These are phyloP conservation scores for Tricharina praecox DNA, from an alignment of 495 filamentous ascomycete species.

Conservation along the genomic window DNA sequence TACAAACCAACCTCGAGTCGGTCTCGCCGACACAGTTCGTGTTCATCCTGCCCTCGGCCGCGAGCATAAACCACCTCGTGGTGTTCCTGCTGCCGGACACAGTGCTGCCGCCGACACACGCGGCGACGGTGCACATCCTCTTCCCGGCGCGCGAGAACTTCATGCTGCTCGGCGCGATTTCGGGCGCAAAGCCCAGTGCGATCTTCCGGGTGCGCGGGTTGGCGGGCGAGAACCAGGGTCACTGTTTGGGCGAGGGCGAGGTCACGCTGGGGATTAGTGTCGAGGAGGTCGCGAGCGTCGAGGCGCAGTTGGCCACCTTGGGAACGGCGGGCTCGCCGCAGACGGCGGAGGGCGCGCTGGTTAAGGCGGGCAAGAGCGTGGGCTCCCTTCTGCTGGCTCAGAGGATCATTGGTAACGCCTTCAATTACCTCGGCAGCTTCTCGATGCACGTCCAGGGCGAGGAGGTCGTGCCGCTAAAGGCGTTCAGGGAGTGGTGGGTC, in stretches of 20 bases:
- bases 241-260: constrained; percentile 24
- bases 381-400: constrained; percentile 65
- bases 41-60: constrained; percentile 41
- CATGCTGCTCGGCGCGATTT: constrained; percentile 72
- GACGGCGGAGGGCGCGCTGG: constrained; percentile 15
- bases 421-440: constrained; percentile 89
- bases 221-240: constrained; percentile 1
- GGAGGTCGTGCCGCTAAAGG: constrained; percentile 76
- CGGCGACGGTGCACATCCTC: constrained; percentile 77
- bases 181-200: constrained; percentile 70
- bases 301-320: constrained; percentile 44
- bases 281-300: constrained; percentile 57
- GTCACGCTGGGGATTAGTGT: constrained; percentile 68
- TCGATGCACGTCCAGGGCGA: constrained; percentile 41
- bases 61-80: constrained; percentile 59
- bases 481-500: constrained; percentile 91
- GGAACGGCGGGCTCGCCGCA: constrained; percentile 29
- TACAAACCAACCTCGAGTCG: constrained; percentile 43
- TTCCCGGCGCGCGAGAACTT: constrained; percentile 45
- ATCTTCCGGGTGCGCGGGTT: constrained; percentile 40
- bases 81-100: constrained; percentile 78
- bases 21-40: constrained; percentile 51
- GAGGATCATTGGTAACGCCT: constrained; percentile 89
- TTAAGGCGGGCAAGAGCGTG: constrained; percentile 26
- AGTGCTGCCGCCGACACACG: constrained; percentile 53